Evolutionary conservation across 108 stramenopile species (phyloP), one percentile per base, ranked within the genome.

Genomic region (Skeletonema potamos): DNA sequence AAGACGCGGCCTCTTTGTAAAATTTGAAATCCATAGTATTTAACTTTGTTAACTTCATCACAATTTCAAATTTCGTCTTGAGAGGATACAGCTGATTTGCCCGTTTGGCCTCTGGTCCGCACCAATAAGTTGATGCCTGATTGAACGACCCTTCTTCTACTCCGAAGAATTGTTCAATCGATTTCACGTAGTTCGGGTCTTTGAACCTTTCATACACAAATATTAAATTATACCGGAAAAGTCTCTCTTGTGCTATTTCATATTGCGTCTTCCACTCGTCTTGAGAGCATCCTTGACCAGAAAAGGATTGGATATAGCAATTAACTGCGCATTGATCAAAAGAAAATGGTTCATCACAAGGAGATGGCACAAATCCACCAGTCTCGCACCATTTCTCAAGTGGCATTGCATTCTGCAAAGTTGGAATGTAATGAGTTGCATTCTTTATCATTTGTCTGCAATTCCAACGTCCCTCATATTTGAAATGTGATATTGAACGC

Each of bases 391-490:
- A 80, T 2, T 26, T 10, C 22, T 70, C 44, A 58, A 80, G 70
- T 26, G 26, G 12, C 33, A 18, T 62, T 18, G 79, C 79, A 51
- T 80, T 80, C 8, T n/a, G 8, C 41, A 36, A 26, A 27, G 61
- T 64, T 8, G 79, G 74, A 1, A 80, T 56, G 36, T 75, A 80
- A 24, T 51, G 48, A 9, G 79, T 72, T 32, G 41, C 5, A 54
- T 80, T 75, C 58, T 74, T 74, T 17, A 80, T 74, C 59, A 80
- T 33, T 24, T 75, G 73, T 22, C 36, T 27, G 4, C 79, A 80
- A 58, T 70, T 62, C 79, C 79, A 80, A 8, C 79, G 5, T 29
- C 74, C 79, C 3, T 74, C 74, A 48, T 75, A 80, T 46, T 80
- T 80, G 74, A 75, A 80, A 33, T 80, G 79, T 22, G 73, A 75